Evolutionary conservation across 305 asterid genomes (phyloP).

Genomic region (Rubia peregrina): DNA sequence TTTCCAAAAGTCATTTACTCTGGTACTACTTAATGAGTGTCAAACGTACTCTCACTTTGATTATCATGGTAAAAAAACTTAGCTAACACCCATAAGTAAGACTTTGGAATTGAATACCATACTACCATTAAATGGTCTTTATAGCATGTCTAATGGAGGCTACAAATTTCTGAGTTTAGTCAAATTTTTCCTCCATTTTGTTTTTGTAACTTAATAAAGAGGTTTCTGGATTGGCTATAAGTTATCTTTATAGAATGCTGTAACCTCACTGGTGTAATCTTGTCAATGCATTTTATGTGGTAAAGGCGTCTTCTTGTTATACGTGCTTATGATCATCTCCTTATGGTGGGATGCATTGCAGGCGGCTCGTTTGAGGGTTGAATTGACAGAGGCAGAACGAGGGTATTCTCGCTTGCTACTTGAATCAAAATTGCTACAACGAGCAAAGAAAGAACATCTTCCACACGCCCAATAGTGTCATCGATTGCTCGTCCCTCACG

Average conservation of each 20-base stretch:
- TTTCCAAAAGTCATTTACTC: neutral
- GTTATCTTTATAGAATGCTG: neutral
- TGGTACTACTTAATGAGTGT: neutral
- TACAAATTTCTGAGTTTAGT: too few relatives aligned
- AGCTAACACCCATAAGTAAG: too few relatives aligned
- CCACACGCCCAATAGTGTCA: neutral
- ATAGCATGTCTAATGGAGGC: too few relatives aligned
- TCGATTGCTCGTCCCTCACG: neutral
- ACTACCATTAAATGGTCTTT: too few relatives aligned
- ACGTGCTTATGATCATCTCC: neutral
- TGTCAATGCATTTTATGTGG: neutral
- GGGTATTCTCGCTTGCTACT: constrained; percentile 47
- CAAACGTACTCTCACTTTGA: neutral
- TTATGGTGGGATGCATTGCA: constrained; percentile 15
- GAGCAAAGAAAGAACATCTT: constrained; percentile 30
- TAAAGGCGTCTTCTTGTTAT: neutral
- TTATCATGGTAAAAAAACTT: neutral
- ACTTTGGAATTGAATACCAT: too few relatives aligned
- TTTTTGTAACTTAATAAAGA: too few relatives aligned
- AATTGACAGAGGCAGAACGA: constrained; percentile 37
- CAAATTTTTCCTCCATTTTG: too few relatives aligned
- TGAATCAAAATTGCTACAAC: constrained; percentile 44
- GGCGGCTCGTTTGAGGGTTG: constrained; percentile 39
- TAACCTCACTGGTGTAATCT: neutral
- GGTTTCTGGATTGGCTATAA: too few relatives aligned